Percentiles rank a stretch among this genome's conserved stretches.
These are phyloP conservation scores for Backusella morwellensis DNA, from an alignment of 192 early-diverging fungal species.

Conservation along the genomic window DNA sequence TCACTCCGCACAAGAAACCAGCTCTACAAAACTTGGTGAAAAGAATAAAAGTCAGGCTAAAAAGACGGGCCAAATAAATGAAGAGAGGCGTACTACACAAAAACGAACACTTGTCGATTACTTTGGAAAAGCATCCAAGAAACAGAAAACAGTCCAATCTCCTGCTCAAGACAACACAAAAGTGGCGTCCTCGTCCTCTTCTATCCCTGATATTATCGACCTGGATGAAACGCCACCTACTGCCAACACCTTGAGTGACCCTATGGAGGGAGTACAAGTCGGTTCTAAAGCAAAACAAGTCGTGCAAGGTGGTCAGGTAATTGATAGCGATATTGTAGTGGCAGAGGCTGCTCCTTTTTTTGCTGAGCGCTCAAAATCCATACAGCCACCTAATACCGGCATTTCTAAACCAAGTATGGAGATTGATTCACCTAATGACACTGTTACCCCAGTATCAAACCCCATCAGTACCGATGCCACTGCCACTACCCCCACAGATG, in stretches of 20 bases:
- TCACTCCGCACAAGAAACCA: neutral
- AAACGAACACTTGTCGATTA: neutral
- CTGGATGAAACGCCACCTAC: neutral
- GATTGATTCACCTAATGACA: neutral
- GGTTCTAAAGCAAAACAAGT: neutral
- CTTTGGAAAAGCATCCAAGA: neutral
- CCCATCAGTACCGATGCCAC: neutral
- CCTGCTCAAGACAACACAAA: neutral
- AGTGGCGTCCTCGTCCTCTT: neutral
- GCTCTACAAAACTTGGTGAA: neutral
- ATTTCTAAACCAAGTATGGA: neutral
- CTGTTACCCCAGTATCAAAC: neutral
- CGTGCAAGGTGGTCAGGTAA: neutral
- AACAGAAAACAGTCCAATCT: neutral
- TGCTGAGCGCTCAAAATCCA: no score
- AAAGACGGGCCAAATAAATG: neutral
- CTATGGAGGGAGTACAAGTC: neutral
- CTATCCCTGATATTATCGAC: neutral
- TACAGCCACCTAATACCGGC: neutral
- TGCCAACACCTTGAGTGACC: neutral
- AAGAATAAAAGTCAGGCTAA: neutral
- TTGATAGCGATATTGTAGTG: neutral
- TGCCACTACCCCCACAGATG: neutral
- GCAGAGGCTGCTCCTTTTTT: neutral
- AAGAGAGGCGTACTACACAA: neutral